phyloP scores from a whole-genome alignment of 345 rosid genomes.

The Eucalyptus urophylla region DNA sequence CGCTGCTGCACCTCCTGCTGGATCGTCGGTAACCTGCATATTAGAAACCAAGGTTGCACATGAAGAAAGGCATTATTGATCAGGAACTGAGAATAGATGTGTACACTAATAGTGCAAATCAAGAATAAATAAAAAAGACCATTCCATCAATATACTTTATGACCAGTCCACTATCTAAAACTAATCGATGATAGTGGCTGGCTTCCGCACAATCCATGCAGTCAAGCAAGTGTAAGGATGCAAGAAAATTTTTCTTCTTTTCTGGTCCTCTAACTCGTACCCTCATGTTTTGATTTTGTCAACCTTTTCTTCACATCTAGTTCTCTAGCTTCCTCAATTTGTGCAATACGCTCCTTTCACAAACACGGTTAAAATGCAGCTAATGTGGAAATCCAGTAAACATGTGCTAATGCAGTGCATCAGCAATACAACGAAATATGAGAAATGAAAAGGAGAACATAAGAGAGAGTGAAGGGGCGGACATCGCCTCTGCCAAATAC shows the following conservation, averaged over 20 bases:
- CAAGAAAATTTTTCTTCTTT: not conserved
- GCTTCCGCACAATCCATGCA: not conserved
- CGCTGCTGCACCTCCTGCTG: constrained; percentile 99
- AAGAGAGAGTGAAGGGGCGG: not conserved
- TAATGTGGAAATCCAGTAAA: not conserved
- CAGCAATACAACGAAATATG: not conserved
- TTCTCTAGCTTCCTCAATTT: not conserved
- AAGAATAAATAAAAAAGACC: not conserved
- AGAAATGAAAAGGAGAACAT: not conserved
- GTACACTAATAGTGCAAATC: not conserved
- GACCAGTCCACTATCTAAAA: not conserved
- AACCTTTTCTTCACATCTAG: not conserved
- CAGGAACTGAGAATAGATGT: not conserved
- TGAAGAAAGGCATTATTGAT: not conserved
- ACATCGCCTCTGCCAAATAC: not conserved
- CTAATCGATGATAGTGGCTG: not conserved
- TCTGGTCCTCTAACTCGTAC: not conserved
- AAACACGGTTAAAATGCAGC: not conserved
- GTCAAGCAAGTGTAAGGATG: not conserved
- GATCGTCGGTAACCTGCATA: constrained; percentile 91
- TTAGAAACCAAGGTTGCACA: not conserved
- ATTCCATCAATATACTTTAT: not conserved
- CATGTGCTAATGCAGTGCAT: not conserved
- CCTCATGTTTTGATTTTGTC: not conserved
- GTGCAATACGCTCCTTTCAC: not conserved